A percentile compares a stretch with the other conserved stretches of the same genome.
These are phyloP conservation scores for Phytophthora boehmeriae DNA, from an alignment of 352 stramenopile genomes.

Conservation along the genomic window DNA sequence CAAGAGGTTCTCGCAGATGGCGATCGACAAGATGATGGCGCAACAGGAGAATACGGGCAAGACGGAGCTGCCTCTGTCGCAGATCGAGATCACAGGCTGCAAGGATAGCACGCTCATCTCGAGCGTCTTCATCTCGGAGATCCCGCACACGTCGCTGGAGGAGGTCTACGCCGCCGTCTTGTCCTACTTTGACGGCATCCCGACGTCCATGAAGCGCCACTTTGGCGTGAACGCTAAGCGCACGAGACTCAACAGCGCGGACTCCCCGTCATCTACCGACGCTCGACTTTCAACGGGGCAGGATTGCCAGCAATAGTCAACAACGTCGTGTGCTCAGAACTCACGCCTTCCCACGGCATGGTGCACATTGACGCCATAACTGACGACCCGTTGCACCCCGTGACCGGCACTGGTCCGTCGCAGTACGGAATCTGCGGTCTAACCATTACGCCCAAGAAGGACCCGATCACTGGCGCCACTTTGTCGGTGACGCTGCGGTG, in stretches of 20 bases:
- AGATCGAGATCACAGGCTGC: constrained; percentile 43
- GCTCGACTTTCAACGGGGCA: constrained; percentile 31
- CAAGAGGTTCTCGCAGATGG: constrained; percentile 28
- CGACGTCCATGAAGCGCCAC: constrained; percentile 41
- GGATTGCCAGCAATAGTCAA: constrained; percentile 29
- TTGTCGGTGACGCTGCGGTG: constrained; percentile 36
- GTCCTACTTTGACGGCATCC: constrained; percentile 38
- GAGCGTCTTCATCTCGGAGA: constrained; percentile 43
- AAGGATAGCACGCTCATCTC: constrained; percentile 40
- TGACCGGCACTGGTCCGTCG: constrained; percentile 12
- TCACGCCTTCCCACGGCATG: constrained; percentile 32
- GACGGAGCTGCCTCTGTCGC: constrained; percentile 32
- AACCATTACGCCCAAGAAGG: constrained; percentile 32
- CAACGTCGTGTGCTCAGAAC: constrained; percentile 35
- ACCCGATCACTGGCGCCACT: constrained; percentile 16
- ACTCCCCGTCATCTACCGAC: constrained; percentile 36
- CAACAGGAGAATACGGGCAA: constrained; percentile 8
- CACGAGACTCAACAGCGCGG: constrained; percentile 22
- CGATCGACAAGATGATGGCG: constrained; percentile 18
- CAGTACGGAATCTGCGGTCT: constrained; percentile 34
- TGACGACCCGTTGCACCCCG: constrained; percentile 37
- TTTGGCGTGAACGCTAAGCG: constrained; percentile 32
- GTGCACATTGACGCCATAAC: constrained; percentile 43
- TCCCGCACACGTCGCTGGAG: constrained; percentile 41
- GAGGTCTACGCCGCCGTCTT: constrained; percentile 37